Evolutionary conservation across 306 rosid species (phyloP).

Genomic region (Geum urbanum): DNA sequence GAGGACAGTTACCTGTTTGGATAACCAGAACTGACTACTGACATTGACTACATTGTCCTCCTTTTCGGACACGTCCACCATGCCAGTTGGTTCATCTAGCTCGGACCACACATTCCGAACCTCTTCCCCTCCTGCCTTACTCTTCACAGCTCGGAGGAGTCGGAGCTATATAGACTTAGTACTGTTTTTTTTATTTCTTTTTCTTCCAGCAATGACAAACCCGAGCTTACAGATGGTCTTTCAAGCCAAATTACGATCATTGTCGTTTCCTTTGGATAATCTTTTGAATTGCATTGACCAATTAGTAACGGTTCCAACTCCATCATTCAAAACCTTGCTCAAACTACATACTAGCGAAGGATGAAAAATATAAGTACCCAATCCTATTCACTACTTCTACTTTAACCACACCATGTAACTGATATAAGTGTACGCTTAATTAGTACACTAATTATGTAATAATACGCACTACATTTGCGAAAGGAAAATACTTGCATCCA

Average conservation of each 20-base stretch:
- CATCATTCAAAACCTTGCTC: too few relatives aligned
- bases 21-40: conserved; percentile 7
- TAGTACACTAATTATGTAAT: too few relatives aligned
- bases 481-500: too few relatives aligned
- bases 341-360: too few relatives aligned
- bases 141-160: not conserved
- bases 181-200: too few relatives aligned
- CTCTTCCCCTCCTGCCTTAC: not conserved
- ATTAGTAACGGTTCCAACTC: not conserved
- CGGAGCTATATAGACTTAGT: too few relatives aligned
- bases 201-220: not conserved
- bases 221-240: not conserved
- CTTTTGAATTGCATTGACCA: not conserved
- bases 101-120: not conserved
- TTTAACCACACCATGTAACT: too few relatives aligned
- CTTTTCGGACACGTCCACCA: not conserved
- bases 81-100: not conserved
- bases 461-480: too few relatives aligned
- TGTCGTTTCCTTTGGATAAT: not conserved
- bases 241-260: not conserved
- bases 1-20: not conserved
- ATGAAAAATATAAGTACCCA: too few relatives aligned
- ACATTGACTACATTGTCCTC: not conserved
- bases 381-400: too few relatives aligned
- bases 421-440: too few relatives aligned